Evolutionary conservation across 1,284 basidiomycete species (phyloP).

Genomic region (Ganoderma lucidum): DNA sequence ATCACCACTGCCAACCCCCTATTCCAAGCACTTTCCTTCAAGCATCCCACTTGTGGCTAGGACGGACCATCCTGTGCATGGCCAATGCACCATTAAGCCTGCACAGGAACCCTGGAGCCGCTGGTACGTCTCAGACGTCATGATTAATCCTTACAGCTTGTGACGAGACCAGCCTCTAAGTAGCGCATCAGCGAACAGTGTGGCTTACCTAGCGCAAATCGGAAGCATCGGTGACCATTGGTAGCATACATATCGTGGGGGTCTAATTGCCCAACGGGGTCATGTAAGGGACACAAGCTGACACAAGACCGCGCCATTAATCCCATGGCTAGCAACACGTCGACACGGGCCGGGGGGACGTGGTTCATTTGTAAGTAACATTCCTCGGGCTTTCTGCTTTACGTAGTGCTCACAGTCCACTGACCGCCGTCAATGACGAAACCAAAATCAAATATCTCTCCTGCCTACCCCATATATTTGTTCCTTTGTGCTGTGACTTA

Average conservation of each 20-base stretch:
- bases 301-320: background rate
- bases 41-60: background rate
- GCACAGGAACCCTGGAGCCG: background rate
- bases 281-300: background rate
- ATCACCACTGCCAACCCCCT: background rate
- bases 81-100: too few relatives aligned
- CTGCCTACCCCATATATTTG: background rate
- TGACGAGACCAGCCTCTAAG: background rate
- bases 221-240: background rate
- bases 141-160: too few relatives aligned
- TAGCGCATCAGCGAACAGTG: background rate
- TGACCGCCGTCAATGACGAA: background rate
- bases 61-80: too few relatives aligned
- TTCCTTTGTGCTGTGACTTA: background rate
- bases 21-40: background rate
- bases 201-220: too few relatives aligned
- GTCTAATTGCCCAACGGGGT: background rate
- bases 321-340: background rate
- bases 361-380: background rate
- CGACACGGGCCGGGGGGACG: background rate
- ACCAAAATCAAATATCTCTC: background rate
- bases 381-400: too few relatives aligned
- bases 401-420: background rate
- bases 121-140: background rate
- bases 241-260: background rate